Base-by-base conservation (phyloP, 2,329 filamentous ascomycete genomes). In the Periconia macrospinosa region DNA sequence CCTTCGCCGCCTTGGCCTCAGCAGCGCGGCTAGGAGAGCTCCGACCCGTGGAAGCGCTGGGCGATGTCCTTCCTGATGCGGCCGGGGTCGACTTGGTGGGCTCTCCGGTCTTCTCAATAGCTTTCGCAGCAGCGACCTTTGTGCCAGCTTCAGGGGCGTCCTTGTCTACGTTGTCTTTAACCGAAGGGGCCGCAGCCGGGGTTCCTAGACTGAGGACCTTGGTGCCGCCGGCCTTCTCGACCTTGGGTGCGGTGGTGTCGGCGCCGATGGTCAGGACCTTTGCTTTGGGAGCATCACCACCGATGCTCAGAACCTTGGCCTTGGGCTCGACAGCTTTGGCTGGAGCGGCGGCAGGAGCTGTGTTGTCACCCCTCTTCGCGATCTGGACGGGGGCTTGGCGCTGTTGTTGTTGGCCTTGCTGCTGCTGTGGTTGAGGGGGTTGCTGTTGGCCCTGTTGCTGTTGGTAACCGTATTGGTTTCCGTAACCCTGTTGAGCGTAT, bases 71-170 rank as follows among this genome's bases (percentile, higher is more conserved):
- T 51, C 91, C 91, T 49, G 75, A 75, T 45, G 65, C 84, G 84
- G 63, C 52, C 19, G 63, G 56, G 47, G 78, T 73, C 33, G 78
- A 77, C 44, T 82, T 78, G 45, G 78, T 77, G 9, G 83, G 79
- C 71, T 92, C 88, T 50, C 92, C 90, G 0, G 90, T 88, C 82
- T 96, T 96, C 69, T 96, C 91, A 58, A 97, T 91, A 10, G 93
- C 92, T 77, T 97, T 97, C 47, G 86, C 80, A 5, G 92, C 93
- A 1, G 88, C 81, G n/a, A 89, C 87, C 78, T 97, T 97, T 56
- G 92, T 83, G 30, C 91, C 90, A 27, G 88, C 88, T 60, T 90
- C 88, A 2, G 86, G 75, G 13, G 70, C 74, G 30, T 62, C 65
- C 59, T 74, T 74, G 58, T 77, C 72, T n/a, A 72, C 71, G 47